Conservation (phyloP, 768 basidiomycete genomes). For the Hygrophoropsis aurantiaca region DNA sequence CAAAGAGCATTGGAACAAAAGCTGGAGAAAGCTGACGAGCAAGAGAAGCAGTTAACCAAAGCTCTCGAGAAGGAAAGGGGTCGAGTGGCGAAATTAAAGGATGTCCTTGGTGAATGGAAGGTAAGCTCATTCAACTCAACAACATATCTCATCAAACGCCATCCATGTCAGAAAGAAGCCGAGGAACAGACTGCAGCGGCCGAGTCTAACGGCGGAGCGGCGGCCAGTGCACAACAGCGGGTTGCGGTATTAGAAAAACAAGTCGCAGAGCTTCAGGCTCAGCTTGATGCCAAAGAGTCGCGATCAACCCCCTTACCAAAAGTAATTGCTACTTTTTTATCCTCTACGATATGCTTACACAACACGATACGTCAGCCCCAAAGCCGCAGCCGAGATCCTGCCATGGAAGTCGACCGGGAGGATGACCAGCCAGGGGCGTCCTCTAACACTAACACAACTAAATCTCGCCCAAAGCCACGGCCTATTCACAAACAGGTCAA, state of each 20-base stretch:
- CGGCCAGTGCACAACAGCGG: conserved; percentile 32
- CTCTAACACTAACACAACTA: conserved; percentile 15
- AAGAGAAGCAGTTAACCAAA: conserved; percentile 33
- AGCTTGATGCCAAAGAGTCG: conserved; percentile 40
- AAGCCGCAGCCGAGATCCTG: conserved; percentile 10
- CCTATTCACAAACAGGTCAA: conserved; percentile 11
- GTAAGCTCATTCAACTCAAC: conserved; percentile 29
- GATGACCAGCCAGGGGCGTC: conserved; percentile 4
- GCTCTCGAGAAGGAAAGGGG: conserved; percentile 43
- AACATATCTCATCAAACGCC: conserved; percentile 1
- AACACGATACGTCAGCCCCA: conserved; percentile 10
- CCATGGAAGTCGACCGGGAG: conserved; percentile 23
- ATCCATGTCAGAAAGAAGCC: conserved; percentile 35
- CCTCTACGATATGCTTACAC: neutral
- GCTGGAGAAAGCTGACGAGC: conserved; percentile 26
- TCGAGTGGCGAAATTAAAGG: conserved; percentile 42
- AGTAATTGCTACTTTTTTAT: conserved; percentile 7
- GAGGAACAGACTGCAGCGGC: conserved; percentile 36
- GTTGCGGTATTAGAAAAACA: conserved; percentile 33
- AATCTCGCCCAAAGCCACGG: conserved; percentile 22
- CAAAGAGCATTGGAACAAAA: conserved; percentile 29
- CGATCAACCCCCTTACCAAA: conserved; percentile 14
- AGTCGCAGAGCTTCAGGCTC: conserved; percentile 44
- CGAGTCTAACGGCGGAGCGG: conserved; percentile 32
- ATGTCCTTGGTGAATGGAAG: conserved; percentile 44